Conservation (phyloP, 2,329 filamentous ascomycete genomes). For the Fusarium camptoceras region DNA sequence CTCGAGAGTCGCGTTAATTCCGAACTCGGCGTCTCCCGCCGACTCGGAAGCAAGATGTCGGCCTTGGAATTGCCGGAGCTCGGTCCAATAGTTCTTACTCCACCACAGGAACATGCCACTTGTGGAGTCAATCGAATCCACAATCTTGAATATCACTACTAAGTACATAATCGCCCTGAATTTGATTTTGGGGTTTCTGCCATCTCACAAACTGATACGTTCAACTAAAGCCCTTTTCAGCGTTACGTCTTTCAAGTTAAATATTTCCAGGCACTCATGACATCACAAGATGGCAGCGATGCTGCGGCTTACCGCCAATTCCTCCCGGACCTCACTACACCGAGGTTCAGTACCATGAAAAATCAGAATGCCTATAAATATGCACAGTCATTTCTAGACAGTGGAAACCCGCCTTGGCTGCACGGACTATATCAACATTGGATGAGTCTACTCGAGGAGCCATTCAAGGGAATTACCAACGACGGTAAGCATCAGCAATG, state of each 20-base stretch:
- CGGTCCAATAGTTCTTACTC: background rate
- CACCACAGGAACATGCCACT: background rate
- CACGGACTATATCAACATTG: slow-evolving; percentile 5
- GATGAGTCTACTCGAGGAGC: background rate
- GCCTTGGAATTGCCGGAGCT: background rate
- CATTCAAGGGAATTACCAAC: slow-evolving; percentile 1
- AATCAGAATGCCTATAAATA: slow-evolving; percentile 71
- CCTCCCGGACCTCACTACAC: background rate
- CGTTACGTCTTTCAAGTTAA: background rate
- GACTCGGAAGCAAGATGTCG: background rate
- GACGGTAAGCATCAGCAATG: background rate
- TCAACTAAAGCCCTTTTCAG: background rate
- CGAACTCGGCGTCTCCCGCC: background rate
- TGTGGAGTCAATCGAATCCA: background rate
- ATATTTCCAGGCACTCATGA: background rate
- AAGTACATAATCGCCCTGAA: background rate
- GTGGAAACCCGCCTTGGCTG: slow-evolving; percentile 4
- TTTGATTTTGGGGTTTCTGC: background rate
- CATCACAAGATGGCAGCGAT: background rate
- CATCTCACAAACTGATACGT: background rate
- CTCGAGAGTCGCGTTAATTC: background rate
- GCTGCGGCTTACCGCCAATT: background rate
- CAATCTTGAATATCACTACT: background rate
- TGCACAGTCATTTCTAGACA: slow-evolving; percentile 54
- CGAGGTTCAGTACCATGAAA: slow-evolving; percentile 57